Conservation (phyloP, 2,329 filamentous ascomycete genomes). For the Huntiella bhutanensis region DNA sequence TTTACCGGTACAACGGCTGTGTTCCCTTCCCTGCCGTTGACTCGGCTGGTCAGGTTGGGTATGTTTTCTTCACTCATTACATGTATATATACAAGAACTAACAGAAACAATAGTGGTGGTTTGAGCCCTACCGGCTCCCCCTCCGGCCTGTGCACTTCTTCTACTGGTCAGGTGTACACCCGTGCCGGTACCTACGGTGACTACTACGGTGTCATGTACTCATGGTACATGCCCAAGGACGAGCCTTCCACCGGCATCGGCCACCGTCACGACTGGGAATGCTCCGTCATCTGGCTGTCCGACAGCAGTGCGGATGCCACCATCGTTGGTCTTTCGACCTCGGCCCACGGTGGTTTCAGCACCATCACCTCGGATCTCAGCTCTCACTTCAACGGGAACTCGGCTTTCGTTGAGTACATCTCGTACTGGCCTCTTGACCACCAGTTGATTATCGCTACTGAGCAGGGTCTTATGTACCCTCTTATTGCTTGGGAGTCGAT, state of each 20-base stretch:
- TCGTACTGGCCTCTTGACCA: slow-evolving; percentile 18
- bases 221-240: slow-evolving; percentile 29
- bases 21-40: slow-evolving; percentile 45
- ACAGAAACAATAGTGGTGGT: slow-evolving; percentile 17
- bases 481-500: slow-evolving; percentile 26
- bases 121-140: slow-evolving; percentile 17
- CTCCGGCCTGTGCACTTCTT: slow-evolving; percentile 18
- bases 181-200: slow-evolving; percentile 17
- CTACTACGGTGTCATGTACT: slow-evolving; percentile 23
- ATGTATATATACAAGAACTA: neutral
- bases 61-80: slow-evolving; percentile 12
- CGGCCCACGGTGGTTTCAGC: slow-evolving; percentile 21
- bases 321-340: slow-evolving; percentile 21
- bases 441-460: slow-evolving; percentile 19
- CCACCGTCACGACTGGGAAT: slow-evolving; percentile 25
- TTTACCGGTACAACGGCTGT: slow-evolving; percentile 33
- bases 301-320: slow-evolving; percentile 14
- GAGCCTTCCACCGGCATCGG: slow-evolving; percentile 18
- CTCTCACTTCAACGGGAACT: slow-evolving; percentile 7
- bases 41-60: slow-evolving; percentile 36
- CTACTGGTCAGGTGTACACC: slow-evolving; percentile 23
- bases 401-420: slow-evolving; percentile 19
- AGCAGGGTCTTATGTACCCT: slow-evolving; percentile 20
- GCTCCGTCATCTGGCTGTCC: slow-evolving; percentile 18
- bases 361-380: slow-evolving; percentile 12